These are phyloP conservation scores for Podospora bellae-mahoneyi DNA, from an alignment of 495 filamentous ascomycete species.

Conservation along the genomic window DNA sequence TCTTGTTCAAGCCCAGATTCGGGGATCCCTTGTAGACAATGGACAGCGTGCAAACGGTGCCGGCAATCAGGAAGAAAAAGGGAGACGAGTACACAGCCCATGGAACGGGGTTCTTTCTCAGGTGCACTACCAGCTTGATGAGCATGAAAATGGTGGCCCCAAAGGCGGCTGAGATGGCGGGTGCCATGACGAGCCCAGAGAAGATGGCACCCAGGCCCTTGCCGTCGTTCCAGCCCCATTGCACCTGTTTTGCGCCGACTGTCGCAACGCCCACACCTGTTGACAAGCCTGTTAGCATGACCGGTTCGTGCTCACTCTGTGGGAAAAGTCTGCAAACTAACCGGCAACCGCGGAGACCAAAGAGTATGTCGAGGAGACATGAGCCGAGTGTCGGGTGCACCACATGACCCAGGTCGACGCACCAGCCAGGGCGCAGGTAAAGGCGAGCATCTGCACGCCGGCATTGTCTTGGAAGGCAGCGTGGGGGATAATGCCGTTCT, in stretches of 20 bases:
- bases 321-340: neutral
- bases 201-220: slow-evolving; percentile 53
- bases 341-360: slow-evolving; percentile 61
- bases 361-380: slow-evolving; percentile 67
- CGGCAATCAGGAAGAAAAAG: slow-evolving; percentile 60
- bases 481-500: slow-evolving; percentile 59
- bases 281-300: neutral
- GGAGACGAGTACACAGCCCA: slow-evolving; percentile 57
- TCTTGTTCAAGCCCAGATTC: slow-evolving; percentile 43
- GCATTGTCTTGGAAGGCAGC: slow-evolving; percentile 52
- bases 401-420: slow-evolving; percentile 58
- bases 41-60: slow-evolving; percentile 61
- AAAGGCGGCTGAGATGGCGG: slow-evolving; percentile 55
- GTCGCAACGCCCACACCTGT: slow-evolving; percentile 55
- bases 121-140: slow-evolving; percentile 62
- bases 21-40: slow-evolving; percentile 56
- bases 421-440: slow-evolving; percentile 57
- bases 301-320: too few relatives aligned
- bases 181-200: slow-evolving; percentile 61
- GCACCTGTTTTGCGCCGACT: slow-evolving; percentile 48
- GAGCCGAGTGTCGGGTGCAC: slow-evolving; percentile 53
- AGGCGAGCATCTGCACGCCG: slow-evolving; percentile 57
- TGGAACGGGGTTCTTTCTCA: slow-evolving; percentile 56
- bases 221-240: slow-evolving; percentile 53
- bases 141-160: slow-evolving; percentile 59